phyloP scores from a whole-genome alignment of 1,284 basidiomycete genomes.

The Rugosomyces carneus region DNA sequence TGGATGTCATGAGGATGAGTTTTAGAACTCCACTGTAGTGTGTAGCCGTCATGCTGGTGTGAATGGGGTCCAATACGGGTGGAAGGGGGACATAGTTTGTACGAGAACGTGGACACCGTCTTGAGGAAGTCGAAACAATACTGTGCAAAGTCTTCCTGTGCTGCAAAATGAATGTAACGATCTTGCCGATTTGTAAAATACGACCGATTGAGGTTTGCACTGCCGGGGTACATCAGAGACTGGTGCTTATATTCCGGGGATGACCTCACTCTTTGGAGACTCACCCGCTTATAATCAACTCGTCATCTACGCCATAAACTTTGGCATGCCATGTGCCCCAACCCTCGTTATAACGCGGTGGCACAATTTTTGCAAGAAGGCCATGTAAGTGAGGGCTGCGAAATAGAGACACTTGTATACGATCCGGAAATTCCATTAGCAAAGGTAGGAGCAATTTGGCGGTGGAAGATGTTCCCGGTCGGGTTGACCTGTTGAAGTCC shows the following conservation, averaged over 20 bases:
- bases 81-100: slow-evolving; percentile 42
- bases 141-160: slow-evolving; percentile 60
- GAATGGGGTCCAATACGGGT: slow-evolving; percentile 21
- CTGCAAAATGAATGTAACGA: slow-evolving; percentile 78
- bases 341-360: slow-evolving; percentile 93
- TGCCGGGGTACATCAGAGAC: slow-evolving; percentile 25
- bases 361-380: slow-evolving; percentile 71
- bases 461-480: slow-evolving; percentile 73
- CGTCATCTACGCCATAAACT: slow-evolving; percentile 90
- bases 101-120: slow-evolving; percentile 72
- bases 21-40: slow-evolving; percentile 50
- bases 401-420: slow-evolving; percentile 78
- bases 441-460: slow-evolving; percentile 72
- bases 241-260: too few species aligned
- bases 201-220: slow-evolving; percentile 91
- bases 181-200: slow-evolving; percentile 97
- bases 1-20: slow-evolving; percentile 61
- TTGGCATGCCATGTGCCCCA: slow-evolving; percentile 99
- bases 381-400: slow-evolving; percentile 82
- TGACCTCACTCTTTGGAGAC: slow-evolving; percentile 22
- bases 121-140: slow-evolving; percentile 83
- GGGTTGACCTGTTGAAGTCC: slow-evolving; percentile 89
- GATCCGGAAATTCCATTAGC: slow-evolving; percentile 62
- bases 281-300: slow-evolving; percentile 90
- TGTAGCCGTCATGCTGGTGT: slow-evolving; percentile 31